Evolutionary conservation across 306 rosid genomes (phyloP).

Genomic region (Quercus alba): DNA sequence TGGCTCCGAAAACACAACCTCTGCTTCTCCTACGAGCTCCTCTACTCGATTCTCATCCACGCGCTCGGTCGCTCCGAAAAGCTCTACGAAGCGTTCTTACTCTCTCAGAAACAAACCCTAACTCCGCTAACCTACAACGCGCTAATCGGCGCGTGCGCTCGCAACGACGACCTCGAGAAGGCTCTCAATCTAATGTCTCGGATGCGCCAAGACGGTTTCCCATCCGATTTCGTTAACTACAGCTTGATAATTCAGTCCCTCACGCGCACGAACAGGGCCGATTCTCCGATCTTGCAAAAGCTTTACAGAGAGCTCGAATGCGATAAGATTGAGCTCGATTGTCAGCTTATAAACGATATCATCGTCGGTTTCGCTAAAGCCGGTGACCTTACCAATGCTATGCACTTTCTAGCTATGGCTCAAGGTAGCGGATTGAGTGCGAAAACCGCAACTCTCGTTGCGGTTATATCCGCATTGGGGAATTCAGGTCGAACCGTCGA

Average conservation of each 20-base stretch:
- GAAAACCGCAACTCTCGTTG: conserved; percentile 58
- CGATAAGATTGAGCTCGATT: conserved; percentile 75
- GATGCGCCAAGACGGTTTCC: conserved; percentile 85
- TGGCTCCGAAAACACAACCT: conserved; percentile 91
- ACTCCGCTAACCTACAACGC: conserved; percentile 90
- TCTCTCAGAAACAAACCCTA: conserved; percentile 65
- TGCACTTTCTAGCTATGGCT: conserved; percentile 70
- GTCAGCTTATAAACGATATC: conserved; percentile 70
- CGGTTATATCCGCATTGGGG: conserved; percentile 69
- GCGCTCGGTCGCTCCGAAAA: conserved; percentile 88
- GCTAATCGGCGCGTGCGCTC: conserved; percentile 81
- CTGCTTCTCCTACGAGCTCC: conserved; percentile 85
- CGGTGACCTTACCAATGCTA: conserved; percentile 61
- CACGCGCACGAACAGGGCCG: conserved; percentile 67
- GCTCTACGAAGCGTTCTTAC: conserved; percentile 85
- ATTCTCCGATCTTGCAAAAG: conserved; percentile 67
- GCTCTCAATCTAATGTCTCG: conserved; percentile 74
- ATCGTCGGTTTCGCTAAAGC: conserved; percentile 76
- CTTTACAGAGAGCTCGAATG: conserved; percentile 66
- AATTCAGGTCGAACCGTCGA: conserved; percentile 66
- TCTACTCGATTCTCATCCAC: conserved; percentile 88
- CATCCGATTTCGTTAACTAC: conserved; percentile 73
- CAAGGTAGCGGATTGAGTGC: conserved; percentile 78
- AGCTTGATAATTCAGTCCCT: conserved; percentile 79
- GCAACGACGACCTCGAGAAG: conserved; percentile 77